Base-by-base conservation (phyloP, 2,329 filamentous ascomycete species). In the Fonsecaea pedrosoi region DNA sequence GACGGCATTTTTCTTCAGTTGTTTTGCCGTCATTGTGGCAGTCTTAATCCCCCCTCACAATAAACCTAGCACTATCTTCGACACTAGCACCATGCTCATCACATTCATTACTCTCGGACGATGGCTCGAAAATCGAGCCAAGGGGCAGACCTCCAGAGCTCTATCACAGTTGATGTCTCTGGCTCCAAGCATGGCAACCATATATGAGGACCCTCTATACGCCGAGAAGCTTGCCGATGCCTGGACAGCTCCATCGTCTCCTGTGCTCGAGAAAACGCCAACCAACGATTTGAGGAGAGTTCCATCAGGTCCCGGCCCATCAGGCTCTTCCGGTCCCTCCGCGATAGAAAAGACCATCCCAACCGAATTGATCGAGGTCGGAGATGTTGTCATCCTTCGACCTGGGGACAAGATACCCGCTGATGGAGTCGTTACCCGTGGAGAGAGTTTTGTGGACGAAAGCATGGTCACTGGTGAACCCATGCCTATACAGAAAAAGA, bases 401-500 rank as follows among this genome's bases (percentile, higher is more conserved):
- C 95, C 95, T 6, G 95, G 95, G 62, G 95, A 98, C 81, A 98
- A 98, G 82, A 92, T 99, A 65, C 94, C 95, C 1, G 94, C 94
- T 1, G 95, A 99, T 76, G 95, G 95, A 56, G 85, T 88, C 8
- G 86, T 99, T 60, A 92, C 92, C 64, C 88, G 91, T 61, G 95
- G 95, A 37, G 92, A 97, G 78, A 96, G 92, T 40, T 97, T 96
- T 74, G 87, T 97, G 25, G 93, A 99, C 72, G 95, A 99, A 80
- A 97, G 93, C 76, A 98, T 98, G 94, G 94, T 99, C 57, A 99
- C 95, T 5, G 95, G 95, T 71, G 95, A 99, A 81, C 91, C 95
- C 2, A 94, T 97, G 86, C 94, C 95, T 0, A 93, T 98, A 40
- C 88, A 92, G 74, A 99, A 99, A 81, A 89, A 87, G 72, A 90